Base-by-base conservation (phyloP, 148 eudicot genomes). In the Amaranthus cruentus region DNA sequence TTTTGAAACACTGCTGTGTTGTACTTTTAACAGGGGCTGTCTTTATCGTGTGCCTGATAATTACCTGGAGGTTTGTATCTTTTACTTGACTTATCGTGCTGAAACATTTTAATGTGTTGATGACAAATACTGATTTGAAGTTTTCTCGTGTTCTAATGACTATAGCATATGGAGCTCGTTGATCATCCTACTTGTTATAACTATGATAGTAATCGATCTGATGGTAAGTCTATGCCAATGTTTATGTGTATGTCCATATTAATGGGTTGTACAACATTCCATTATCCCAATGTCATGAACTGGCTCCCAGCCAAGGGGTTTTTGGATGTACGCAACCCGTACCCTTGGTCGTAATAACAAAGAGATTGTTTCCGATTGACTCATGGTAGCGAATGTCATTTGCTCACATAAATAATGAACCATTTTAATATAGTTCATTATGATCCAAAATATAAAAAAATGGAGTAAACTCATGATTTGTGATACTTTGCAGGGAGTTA, bases 121-220 rank as follows among this genome's bases (percentile, higher is more conserved):
- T 66, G 21, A 28, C 38, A 28, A 28, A 28, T 28, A 28, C 80
- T 70, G 69, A 77, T 52, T 28, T 49, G 56, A 11, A 51, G 6
- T 77, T 54, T 55, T 56, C 52, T n/a, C 72, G 55, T 77, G 15
- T 48, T 55, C 18, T 82, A 70, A 6, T 78, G 50, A 62, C 38
- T 85, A 73, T 75, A 96, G 99, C 79, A 66, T 92, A 52, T 96
- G 99, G 99, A 96, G 92, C 78, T 96, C 97, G 62, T 85, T 90
- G 63, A 89, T 90, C 47, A 89, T 92, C 70, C 85, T 96, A 60
- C 91, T 96, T 9, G 96, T 92, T 78, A 83, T 96, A 83, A 77
- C 80, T 13, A 96, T 96, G 99, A 92, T 96, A 62, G 81, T 96
- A 66, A 84, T 92, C 82, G 99, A 96, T 84, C 81, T 96, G 68